These are phyloP conservation scores for Endocalyx cinctus DNA, from an alignment of 2,329 filamentous ascomycete species.

Conservation along the genomic window DNA sequence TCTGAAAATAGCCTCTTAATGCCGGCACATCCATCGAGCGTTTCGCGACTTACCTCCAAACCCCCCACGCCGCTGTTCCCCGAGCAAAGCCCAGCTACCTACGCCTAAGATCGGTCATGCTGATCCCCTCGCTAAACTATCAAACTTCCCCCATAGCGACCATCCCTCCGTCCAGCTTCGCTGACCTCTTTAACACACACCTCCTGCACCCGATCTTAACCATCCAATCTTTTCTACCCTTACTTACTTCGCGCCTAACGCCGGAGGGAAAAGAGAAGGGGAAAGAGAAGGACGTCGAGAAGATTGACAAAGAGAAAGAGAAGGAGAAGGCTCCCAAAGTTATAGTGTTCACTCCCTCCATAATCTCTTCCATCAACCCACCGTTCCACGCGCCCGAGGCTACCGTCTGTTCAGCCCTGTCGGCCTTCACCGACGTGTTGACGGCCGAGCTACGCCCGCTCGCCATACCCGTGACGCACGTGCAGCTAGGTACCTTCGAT, in stretches of 20 bases:
- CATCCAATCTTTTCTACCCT: slow-evolving; percentile 82
- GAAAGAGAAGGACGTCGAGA: slow-evolving; percentile 37
- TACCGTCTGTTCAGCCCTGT: slow-evolving; percentile 78
- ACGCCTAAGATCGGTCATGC: slow-evolving; percentile 71
- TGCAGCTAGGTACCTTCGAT: slow-evolving; percentile 91
- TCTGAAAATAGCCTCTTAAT: slow-evolving; percentile 58
- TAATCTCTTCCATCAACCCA: slow-evolving; percentile 73
- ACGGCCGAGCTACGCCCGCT: slow-evolving; percentile 73
- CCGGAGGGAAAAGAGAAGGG: slow-evolving; percentile 19
- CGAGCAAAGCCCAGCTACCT: slow-evolving; percentile 73
- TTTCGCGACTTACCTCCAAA: slow-evolving; percentile 67
- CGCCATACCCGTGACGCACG: slow-evolving; percentile 73
- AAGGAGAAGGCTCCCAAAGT: slow-evolving; percentile 59
- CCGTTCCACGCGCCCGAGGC: slow-evolving; percentile 84
- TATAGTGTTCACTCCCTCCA: slow-evolving; percentile 72
- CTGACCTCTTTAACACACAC: slow-evolving; percentile 87
- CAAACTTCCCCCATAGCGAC: slow-evolving; percentile 81
- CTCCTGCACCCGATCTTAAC: slow-evolving; percentile 85
- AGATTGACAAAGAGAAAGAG: slow-evolving; percentile 30
- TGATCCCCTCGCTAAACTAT: slow-evolving; percentile 78
- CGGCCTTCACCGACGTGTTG: slow-evolving; percentile 77
- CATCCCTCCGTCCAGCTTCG: slow-evolving; percentile 77
- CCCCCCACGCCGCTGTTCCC: slow-evolving; percentile 70
- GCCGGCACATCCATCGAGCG: slow-evolving; percentile 65
- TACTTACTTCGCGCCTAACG: slow-evolving; percentile 60